Conservation (phyloP, 1,284 basidiomycete species). For the Waitea zeae region DNA sequence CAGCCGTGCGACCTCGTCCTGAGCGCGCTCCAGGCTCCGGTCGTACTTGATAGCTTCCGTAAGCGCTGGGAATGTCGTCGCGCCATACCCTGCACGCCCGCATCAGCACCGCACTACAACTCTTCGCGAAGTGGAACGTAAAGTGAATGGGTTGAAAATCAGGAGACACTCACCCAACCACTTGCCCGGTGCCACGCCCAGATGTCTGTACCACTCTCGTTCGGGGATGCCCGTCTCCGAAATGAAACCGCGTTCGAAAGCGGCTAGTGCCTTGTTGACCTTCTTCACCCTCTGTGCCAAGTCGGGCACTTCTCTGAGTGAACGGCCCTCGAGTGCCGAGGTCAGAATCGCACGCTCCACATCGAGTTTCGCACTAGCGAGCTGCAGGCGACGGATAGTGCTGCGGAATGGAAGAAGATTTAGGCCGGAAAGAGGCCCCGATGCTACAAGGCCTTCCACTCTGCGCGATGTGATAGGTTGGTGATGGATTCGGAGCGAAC, state of each 20-base stretch:
- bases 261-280: slow-evolving; percentile 55
- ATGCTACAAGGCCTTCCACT: slow-evolving; percentile 13
- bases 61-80: slow-evolving; percentile 71
- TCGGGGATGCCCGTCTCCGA: slow-evolving; percentile 63
- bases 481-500: background rate
- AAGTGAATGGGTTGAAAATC: no score
- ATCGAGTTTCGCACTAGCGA: slow-evolving; percentile 37
- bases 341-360: no score
- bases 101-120: no score
- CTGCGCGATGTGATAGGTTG: slow-evolving; percentile 8
- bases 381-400: slow-evolving; percentile 31
- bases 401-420: slow-evolving; percentile 18
- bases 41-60: slow-evolving; percentile 69
- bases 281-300: slow-evolving; percentile 38
- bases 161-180: no score
- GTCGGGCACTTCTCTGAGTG: no score
- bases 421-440: slow-evolving; percentile 3
- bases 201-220: slow-evolving; percentile 74
- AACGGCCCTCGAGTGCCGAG: no score
- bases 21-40: slow-evolving; percentile 38
- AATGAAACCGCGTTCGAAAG: slow-evolving; percentile 79
- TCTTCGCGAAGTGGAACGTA: no score
- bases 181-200: slow-evolving; percentile 80
- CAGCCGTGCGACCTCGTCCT: slow-evolving; percentile 50
- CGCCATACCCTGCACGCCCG: no score